Conservation (phyloP, 305 asterid species). For the Nicotiana rustica region DNA sequence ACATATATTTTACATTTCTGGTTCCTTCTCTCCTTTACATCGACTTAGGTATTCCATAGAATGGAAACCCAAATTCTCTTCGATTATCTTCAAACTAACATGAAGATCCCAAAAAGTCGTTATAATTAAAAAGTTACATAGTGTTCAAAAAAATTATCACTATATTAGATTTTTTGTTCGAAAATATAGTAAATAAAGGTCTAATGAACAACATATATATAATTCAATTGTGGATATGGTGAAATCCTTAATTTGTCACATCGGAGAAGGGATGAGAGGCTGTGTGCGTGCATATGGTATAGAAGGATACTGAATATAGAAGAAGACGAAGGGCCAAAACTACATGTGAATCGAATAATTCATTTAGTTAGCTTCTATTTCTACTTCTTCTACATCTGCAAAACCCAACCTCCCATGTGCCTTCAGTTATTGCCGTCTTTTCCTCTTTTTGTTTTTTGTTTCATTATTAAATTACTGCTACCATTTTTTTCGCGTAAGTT, state of each 20-base stretch:
- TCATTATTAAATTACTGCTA: background rate
- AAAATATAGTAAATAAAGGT: background rate
- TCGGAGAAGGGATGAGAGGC: background rate
- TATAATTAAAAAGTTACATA: background rate
- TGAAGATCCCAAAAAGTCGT: no score
- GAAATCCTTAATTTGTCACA: background rate
- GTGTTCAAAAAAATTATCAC: background rate
- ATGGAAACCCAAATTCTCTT: no score
- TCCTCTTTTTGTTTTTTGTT: background rate
- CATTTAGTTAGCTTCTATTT: constrained; percentile 9
- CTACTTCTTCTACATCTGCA: constrained; percentile 30
- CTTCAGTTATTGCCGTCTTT: constrained; percentile 38
- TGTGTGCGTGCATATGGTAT: background rate
- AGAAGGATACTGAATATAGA: background rate
- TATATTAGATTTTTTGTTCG: background rate
- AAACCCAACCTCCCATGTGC: constrained; percentile 37
- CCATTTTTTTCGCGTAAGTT: background rate
- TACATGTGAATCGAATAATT: constrained; percentile 46
- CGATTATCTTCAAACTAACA: no score
- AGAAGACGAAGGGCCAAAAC: constrained; percentile 20
- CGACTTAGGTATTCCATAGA: no score
- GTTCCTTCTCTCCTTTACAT: no score
- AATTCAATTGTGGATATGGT: background rate
- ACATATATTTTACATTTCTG: no score
- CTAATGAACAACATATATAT: background rate